Evolutionary conservation across 2,329 filamentous ascomycete species (phyloP).

Genomic region (Sclerotinia nivalis): DNA sequence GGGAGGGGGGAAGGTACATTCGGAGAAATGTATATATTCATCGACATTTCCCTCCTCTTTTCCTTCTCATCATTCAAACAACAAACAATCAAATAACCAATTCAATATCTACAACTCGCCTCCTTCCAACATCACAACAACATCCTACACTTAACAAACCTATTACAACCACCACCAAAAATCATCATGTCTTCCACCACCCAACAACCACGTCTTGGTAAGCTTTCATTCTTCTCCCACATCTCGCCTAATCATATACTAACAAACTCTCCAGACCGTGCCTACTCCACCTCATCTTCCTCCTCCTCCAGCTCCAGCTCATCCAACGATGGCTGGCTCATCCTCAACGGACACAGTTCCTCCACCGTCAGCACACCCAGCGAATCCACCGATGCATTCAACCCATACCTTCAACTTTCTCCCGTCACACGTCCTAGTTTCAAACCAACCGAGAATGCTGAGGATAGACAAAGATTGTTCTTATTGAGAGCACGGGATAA

Average conservation of each 20-base stretch:
- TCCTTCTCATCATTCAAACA: constrained; percentile 20
- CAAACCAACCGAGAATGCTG: constrained; percentile 7
- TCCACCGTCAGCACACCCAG: constrained; percentile 10
- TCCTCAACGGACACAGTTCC: constrained; percentile 9
- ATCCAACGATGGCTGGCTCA: constrained; percentile 18
- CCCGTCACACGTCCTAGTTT: constrained; percentile 17
- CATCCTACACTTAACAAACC: not conserved
- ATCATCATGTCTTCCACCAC: constrained; percentile 22
- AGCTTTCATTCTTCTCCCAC: not conserved
- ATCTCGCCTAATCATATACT: not conserved
- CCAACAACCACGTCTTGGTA: constrained; percentile 19
- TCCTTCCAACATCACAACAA: not conserved
- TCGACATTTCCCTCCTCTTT: not conserved
- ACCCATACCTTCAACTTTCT: constrained; percentile 21
- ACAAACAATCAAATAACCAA: not conserved
- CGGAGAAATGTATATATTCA: constrained; percentile 19
- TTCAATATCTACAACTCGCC: not conserved
- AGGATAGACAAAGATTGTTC: constrained; percentile 21
- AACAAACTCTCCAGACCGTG: constrained; percentile 13
- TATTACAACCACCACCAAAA: constrained; percentile 16
- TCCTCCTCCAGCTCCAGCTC: constrained; percentile 8
- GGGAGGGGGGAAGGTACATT: not conserved
- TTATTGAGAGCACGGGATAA: constrained; percentile 21
- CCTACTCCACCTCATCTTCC: constrained; percentile 17
- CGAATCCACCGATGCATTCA: not conserved